Conservation (phyloP, 805 yeast genomes). For the Debaryomyces hansenii region DNA sequence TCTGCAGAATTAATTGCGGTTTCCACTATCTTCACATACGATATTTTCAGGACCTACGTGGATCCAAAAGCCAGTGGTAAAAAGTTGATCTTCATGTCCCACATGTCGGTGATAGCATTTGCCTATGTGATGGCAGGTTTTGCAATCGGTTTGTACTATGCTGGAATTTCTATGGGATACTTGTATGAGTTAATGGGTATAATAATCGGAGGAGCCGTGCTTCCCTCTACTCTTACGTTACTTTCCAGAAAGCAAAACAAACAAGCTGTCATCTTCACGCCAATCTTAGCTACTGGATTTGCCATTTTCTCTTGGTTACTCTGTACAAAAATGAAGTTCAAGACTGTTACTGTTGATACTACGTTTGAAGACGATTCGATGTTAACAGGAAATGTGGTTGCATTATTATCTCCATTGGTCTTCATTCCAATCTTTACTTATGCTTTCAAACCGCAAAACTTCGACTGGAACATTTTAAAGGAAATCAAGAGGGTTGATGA, state of each 20-base stretch:
- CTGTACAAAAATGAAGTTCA: constrained; percentile 33
- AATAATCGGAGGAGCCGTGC: constrained; percentile 81
- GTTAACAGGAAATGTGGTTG: constrained; percentile 87
- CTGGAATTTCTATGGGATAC: constrained; percentile 83
- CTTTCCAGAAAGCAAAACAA: constrained; percentile 65
- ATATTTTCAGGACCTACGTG: constrained; percentile 77
- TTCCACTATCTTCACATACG: constrained; percentile 82
- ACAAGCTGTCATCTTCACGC: constrained; percentile 71
- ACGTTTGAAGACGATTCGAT: constrained; percentile 87
- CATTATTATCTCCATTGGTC: constrained; percentile 69
- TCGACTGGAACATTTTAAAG: constrained; percentile 68
- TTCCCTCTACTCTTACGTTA: constrained; percentile 69
- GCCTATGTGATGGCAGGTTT: constrained; percentile 75
- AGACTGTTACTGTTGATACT: constrained; percentile 33
- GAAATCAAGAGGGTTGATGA: constrained; percentile 68
- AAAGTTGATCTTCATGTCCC: constrained; percentile 67
- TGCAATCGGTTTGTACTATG: constrained; percentile 78
- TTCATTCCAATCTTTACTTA: constrained; percentile 66
- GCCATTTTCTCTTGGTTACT: constrained; percentile 65
- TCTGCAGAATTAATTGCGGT: constrained; percentile 90
- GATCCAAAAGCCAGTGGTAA: constrained; percentile 79
- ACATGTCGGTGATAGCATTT: constrained; percentile 57
- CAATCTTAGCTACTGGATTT: constrained; percentile 71
- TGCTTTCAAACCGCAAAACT: constrained; percentile 66
- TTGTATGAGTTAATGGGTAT: constrained; percentile 88